A percentile compares a stretch with the other conserved stretches of the same genome.
These are phyloP conservation scores for Maudiozyma turicensis DNA, from an alignment of 805 yeast species.

Conservation along the genomic window DNA sequence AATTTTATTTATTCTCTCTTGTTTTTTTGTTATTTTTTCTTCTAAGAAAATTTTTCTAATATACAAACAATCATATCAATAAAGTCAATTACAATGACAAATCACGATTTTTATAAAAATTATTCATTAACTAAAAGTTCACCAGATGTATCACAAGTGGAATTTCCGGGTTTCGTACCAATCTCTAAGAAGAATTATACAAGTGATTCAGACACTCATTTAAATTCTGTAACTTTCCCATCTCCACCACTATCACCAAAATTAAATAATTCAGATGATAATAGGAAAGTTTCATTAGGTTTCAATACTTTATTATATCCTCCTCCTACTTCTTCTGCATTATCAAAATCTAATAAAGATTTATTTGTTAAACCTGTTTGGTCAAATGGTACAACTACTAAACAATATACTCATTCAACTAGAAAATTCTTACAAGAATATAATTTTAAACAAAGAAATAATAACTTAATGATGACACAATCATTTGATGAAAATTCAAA, in stretches of 20 bases:
- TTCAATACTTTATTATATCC: neutral
- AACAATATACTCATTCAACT: neutral
- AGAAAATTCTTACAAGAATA: neutral
- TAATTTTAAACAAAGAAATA: neutral
- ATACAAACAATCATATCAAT: neutral
- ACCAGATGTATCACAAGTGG: neutral
- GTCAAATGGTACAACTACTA: neutral
- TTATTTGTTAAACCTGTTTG: constrained; percentile 1
- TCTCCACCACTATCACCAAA: constrained; percentile 30
- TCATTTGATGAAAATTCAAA: neutral
- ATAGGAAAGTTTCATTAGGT: neutral
- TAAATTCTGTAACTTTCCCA: constrained; percentile 14
- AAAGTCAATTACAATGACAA: neutral
- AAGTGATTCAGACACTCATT: neutral
- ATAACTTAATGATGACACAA: neutral
- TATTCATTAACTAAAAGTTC: neutral
- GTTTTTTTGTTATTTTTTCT: neutral
- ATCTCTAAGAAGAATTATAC: neutral
- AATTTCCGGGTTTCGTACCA: neutral
- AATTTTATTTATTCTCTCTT: neutral
- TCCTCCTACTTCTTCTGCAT: neutral
- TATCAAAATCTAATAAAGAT: neutral
- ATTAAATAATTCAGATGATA: neutral
- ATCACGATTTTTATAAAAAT: neutral
- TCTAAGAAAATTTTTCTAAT: neutral